Evolutionary conservation across 805 yeast genomes (phyloP).

Genomic region (Deakozyma indianensis): DNA sequence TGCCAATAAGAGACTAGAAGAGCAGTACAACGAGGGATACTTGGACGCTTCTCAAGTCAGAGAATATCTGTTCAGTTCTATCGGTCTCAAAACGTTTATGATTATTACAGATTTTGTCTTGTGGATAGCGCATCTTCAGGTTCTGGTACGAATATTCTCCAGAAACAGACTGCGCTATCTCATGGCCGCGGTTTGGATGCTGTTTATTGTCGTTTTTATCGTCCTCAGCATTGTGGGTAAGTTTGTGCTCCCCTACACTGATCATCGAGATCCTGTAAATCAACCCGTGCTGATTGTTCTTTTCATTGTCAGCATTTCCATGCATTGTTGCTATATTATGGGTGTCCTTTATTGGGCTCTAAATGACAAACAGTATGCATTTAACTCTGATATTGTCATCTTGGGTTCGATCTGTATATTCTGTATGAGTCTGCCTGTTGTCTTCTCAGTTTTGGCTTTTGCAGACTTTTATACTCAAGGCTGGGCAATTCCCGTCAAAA

Average conservation of each 20-base stretch:
- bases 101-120: background rate
- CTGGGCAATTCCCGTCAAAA: background rate
- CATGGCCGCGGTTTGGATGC: background rate
- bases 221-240: background rate
- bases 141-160: background rate
- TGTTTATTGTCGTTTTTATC: background rate
- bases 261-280: background rate
- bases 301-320: background rate
- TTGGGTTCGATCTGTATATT: background rate
- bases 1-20: background rate
- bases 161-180: background rate
- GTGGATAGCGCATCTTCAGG: background rate
- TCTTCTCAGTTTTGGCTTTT: background rate
- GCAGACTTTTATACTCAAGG: background rate
- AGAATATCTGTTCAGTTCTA: background rate
- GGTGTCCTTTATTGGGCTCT: background rate
- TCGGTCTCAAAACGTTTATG: background rate
- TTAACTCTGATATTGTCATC: background rate
- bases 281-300: background rate
- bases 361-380: background rate
- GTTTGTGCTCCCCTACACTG: background rate
- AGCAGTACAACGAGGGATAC: background rate
- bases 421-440: background rate
- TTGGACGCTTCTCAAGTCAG: background rate
- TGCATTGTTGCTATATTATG: background rate